Percentiles rank a stretch among this genome's conserved stretches.
Conservation (phyloP, 345 rosid species). For the Heritiera fomes region DNA sequence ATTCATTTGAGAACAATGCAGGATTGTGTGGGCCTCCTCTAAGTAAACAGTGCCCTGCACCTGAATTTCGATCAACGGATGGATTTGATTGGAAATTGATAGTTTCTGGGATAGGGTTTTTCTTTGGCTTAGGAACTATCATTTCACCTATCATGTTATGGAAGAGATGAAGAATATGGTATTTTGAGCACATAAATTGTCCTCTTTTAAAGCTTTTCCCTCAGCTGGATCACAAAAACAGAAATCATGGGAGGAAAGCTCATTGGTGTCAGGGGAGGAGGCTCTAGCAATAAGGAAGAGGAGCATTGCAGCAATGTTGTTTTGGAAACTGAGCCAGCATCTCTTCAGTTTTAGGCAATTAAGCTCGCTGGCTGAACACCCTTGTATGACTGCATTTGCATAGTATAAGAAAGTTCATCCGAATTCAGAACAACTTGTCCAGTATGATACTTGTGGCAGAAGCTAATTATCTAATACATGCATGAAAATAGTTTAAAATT, state of each 20-base stretch:
- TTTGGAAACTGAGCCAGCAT: neutral
- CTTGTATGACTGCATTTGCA: neutral
- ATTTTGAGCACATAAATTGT: neutral
- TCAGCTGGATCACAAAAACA: neutral
- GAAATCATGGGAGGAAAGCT: neutral
- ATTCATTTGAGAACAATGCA: neutral
- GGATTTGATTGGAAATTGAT: neutral
- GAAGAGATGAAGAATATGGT: conserved; percentile 18
- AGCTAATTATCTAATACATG: neutral
- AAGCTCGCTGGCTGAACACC: neutral
- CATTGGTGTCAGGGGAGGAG: neutral
- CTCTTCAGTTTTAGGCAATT: neutral
- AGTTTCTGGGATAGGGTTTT: neutral
- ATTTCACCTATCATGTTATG: conserved; percentile 3
- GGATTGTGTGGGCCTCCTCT: too few species aligned
- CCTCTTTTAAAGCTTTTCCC: neutral
- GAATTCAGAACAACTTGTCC: neutral
- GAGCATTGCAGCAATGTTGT: too few species aligned
- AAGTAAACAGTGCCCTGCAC: too few species aligned
- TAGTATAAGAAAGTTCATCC: neutral
- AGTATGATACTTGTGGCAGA: neutral
- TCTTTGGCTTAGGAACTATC: conserved; percentile 9
- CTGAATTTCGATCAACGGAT: too few species aligned
- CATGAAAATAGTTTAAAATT: too few species aligned
- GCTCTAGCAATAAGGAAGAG: neutral